phyloP scores from a whole-genome alignment of 140 eudicot genomes.

The Anethum foeniculum region DNA sequence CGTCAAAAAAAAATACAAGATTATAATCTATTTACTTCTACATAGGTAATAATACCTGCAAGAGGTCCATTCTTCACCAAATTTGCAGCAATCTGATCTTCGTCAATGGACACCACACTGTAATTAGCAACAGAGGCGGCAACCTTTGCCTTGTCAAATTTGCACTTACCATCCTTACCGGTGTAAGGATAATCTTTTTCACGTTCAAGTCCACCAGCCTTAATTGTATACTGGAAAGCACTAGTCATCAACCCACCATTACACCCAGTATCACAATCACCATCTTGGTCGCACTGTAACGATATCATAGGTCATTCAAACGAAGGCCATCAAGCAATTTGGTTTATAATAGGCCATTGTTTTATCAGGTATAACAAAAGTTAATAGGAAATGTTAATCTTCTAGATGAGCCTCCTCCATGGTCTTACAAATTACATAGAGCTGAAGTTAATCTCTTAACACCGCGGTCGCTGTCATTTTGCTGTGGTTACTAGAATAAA shows the following conservation, averaged over 20 bases:
- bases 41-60: constrained; percentile 47
- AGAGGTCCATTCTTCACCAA: constrained; percentile 85
- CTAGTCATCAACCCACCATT: constrained; percentile 88
- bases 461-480: not conserved
- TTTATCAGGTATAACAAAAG: not conserved
- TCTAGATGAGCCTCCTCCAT: not conserved
- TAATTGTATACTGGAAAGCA: constrained; percentile 75
- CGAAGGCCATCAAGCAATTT: not conserved
- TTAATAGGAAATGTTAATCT: not conserved
- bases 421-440: not conserved
- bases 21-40: not conserved
- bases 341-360: not conserved
- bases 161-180: constrained; percentile 57
- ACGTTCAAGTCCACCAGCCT: constrained; percentile 58
- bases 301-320: not conserved
- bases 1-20: not conserved
- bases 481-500: not conserved
- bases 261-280: constrained; percentile 75
- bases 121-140: constrained; percentile 78
- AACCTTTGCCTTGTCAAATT: constrained; percentile 63
- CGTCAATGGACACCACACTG: constrained; percentile 64
- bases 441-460: not conserved
- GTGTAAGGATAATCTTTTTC: constrained; percentile 88
- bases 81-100: constrained; percentile 90
- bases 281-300: constrained; percentile 65